phyloP scores from a whole-genome alignment of 306 rosid genomes.

The Ormosia semicastrata region DNA sequence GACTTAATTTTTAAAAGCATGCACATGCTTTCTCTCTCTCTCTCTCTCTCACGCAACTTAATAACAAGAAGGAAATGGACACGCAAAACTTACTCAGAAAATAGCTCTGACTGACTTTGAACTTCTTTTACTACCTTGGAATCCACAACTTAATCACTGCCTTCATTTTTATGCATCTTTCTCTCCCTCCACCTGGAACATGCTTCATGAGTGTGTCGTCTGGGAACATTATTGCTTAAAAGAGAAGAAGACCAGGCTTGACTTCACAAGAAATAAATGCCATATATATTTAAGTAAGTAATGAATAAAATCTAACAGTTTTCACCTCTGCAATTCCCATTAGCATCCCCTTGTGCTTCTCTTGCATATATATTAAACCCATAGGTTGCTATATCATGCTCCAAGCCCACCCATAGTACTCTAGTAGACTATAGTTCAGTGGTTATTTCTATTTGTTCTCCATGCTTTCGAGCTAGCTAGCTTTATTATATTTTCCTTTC shows the following conservation, averaged over 20 bases:
- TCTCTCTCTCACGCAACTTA: not conserved
- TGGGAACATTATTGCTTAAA: constrained; percentile 41
- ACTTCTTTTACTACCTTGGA: constrained; percentile 28
- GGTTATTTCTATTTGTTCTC: not conserved
- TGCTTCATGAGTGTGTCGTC: constrained; percentile 53
- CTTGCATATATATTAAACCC: constrained; percentile 17
- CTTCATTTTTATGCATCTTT: constrained; percentile 10
- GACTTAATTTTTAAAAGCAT: not conserved
- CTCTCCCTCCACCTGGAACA: constrained; percentile 28
- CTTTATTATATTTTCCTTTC: not conserved
- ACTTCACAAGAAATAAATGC: constrained; percentile 31
- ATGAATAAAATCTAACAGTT: constrained; percentile 5
- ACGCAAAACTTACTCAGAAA: constrained; percentile 16
- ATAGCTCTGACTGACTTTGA: constrained; percentile 20
- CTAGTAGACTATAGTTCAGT: not conserved
- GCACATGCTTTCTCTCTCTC: constrained; percentile 21
- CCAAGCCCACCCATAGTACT: not conserved
- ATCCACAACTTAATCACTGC: constrained; percentile 32
- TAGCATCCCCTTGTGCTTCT: not conserved
- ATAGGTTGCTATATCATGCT: constrained; percentile 18
- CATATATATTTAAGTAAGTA: not conserved
- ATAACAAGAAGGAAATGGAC: not conserved
- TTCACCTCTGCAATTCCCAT: not conserved
- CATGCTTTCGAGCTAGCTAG: not conserved
- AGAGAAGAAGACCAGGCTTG: constrained; percentile 34